Conservation (phyloP, 2,329 filamentous ascomycete species). For the Trichophyton equinum region DNA sequence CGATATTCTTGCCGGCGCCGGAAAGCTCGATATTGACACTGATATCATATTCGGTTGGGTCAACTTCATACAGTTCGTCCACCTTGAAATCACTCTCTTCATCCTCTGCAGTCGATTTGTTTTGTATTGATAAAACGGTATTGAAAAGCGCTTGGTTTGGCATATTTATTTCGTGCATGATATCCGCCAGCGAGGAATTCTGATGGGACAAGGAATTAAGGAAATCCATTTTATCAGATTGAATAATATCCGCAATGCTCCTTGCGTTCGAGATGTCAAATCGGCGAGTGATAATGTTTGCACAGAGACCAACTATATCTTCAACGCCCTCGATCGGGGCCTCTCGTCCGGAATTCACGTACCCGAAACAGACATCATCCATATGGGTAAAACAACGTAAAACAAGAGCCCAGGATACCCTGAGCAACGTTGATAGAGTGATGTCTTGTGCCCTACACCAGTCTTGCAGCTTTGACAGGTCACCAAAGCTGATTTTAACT, state of each 20-base stretch:
- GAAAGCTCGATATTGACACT: not conserved
- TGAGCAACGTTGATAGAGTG: conserved; percentile 40
- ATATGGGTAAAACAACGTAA: conserved; percentile 37
- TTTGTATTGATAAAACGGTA: not conserved
- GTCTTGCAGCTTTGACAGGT: conserved; percentile 18
- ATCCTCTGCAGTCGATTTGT: not conserved
- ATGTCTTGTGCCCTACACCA: conserved; percentile 14
- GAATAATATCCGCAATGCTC: conserved; percentile 39
- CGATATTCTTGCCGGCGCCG: not conserved
- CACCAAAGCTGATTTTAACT: conserved; percentile 4
- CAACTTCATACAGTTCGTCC: not conserved
- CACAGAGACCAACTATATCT: conserved; percentile 35
- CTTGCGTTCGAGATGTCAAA: conserved; percentile 28
- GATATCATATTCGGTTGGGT: not conserved
- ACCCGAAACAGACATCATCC: conserved; percentile 42
- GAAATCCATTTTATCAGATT: conserved; percentile 44
- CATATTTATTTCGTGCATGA: not conserved
- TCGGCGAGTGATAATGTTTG: conserved; percentile 28
- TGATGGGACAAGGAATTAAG: conserved; percentile 51
- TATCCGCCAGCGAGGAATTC: conserved; percentile 41
- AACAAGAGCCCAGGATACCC: conserved; percentile 42
- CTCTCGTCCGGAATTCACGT: conserved; percentile 43
- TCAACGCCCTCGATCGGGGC: conserved; percentile 38
- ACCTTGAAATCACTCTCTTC: not conserved
- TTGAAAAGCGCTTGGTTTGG: not conserved